Evolutionary conservation across 305 asterid species (phyloP).

Genomic region (Fraxinus greggii): DNA sequence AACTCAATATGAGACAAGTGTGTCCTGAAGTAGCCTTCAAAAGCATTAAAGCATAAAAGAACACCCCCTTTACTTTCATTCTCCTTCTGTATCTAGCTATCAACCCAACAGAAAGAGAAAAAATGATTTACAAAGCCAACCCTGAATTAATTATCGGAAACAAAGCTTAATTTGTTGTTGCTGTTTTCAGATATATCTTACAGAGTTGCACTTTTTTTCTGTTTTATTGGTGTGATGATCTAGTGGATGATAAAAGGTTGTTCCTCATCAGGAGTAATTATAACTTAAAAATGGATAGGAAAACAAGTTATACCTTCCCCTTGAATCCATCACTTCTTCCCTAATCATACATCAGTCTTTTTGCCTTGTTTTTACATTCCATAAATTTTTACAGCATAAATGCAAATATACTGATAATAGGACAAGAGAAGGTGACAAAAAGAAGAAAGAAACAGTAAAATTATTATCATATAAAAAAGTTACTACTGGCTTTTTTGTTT

Average conservation of each 20-base stretch:
- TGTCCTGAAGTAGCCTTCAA: not conserved
- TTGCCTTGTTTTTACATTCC: not conserved
- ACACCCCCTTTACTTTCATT: not conserved
- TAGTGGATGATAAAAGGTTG: not conserved
- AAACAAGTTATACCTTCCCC: not conserved
- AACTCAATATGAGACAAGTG: constrained; percentile 29
- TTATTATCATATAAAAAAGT: not conserved
- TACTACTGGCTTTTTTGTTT: not conserved
- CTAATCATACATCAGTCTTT: not conserved
- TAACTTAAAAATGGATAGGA: not conserved
- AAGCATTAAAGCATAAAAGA: not conserved
- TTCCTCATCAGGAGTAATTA: not conserved
- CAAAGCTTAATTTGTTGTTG: not conserved
- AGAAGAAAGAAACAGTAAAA: not conserved
- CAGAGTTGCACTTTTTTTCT: not conserved
- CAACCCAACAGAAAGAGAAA: not conserved
- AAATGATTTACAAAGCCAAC: not conserved
- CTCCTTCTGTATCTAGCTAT: not conserved
- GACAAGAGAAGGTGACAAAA: not conserved
- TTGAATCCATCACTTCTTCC: not conserved
- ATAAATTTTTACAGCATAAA: not conserved
- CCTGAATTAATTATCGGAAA: not conserved
- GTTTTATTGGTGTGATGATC: not conserved
- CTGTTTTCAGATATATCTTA: not conserved
- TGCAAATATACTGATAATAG: not conserved